phyloP scores from a whole-genome alignment of 2,329 filamentous ascomycete species.

The Phoma sp. region DNA sequence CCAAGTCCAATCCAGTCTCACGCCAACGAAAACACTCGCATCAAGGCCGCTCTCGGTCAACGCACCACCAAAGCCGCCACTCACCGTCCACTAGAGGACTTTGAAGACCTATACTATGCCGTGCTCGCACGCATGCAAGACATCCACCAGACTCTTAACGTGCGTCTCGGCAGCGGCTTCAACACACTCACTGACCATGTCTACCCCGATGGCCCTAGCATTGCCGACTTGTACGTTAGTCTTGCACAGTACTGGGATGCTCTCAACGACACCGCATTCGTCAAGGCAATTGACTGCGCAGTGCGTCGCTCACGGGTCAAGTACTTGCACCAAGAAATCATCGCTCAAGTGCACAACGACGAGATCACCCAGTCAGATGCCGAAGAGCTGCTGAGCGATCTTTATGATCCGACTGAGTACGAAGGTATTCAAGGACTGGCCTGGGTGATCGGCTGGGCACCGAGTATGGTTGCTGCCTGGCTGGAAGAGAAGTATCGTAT shows the following conservation, averaged over 20 bases:
- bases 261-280: conserved; percentile 34
- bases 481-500: conserved; percentile 38
- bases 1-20: conserved; percentile 25
- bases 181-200: conserved; percentile 18
- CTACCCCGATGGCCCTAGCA: conserved; percentile 20
- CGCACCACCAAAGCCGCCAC: conserved; percentile 70
- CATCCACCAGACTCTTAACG: conserved; percentile 29
- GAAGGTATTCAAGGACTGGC: conserved; percentile 26
- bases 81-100: conserved; percentile 53
- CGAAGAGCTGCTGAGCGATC: conserved; percentile 20
- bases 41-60: conserved; percentile 57
- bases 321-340: conserved; percentile 27
- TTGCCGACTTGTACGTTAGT: conserved; percentile 22
- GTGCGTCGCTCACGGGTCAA: conserved; percentile 29
- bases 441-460: conserved; percentile 31
- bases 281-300: conserved; percentile 36
- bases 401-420: conserved; percentile 26
- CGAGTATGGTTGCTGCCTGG: conserved; percentile 35
- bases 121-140: conserved; percentile 35
- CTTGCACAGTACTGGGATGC: conserved; percentile 33
- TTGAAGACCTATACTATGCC: conserved; percentile 45
- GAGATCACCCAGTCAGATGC: conserved; percentile 22
- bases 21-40: conserved; percentile 19
- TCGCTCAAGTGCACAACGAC: conserved; percentile 16
- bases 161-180: conserved; percentile 39